These are phyloP conservation scores for Moesziomyces antarcticus DNA, from an alignment of 1,284 basidiomycete genomes.

Conservation along the genomic window DNA sequence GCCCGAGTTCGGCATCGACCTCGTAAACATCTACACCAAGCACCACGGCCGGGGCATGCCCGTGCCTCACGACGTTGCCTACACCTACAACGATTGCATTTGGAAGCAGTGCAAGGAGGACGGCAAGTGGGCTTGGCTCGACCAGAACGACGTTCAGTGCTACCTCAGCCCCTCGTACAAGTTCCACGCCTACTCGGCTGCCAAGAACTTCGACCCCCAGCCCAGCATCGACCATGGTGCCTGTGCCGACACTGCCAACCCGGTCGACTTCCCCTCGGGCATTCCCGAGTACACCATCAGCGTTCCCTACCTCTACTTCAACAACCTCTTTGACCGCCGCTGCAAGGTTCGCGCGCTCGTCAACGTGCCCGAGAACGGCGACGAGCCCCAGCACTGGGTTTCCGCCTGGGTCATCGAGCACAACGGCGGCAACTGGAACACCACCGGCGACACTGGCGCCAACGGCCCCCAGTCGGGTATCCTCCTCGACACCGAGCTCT, in stretches of 20 bases:
- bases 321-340: slow-evolving; percentile 43
- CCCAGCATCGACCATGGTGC: slow-evolving; percentile 6
- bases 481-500: slow-evolving; percentile 30
- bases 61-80: slow-evolving; percentile 15
- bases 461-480: slow-evolving; percentile 15
- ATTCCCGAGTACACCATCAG: slow-evolving; percentile 24
- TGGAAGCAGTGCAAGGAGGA: slow-evolving; percentile 13
- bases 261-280: slow-evolving; percentile 9
- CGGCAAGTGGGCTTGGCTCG: slow-evolving; percentile 12
- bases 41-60: slow-evolving; percentile 14
- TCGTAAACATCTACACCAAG: slow-evolving; percentile 17
- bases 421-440: slow-evolving; percentile 20
- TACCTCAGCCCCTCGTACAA: slow-evolving; percentile 34
- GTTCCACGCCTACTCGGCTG: slow-evolving; percentile 30
- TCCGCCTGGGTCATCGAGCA: slow-evolving; percentile 35
- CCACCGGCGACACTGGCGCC: slow-evolving; percentile 1
- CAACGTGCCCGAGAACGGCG: slow-evolving; percentile 38
- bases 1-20: slow-evolving; percentile 16
- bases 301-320: slow-evolving; percentile 37
- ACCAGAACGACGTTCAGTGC: slow-evolving; percentile 36
- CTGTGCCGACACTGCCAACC: slow-evolving; percentile 22
- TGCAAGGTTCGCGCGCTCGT: slow-evolving; percentile 46
- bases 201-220: slow-evolving; percentile 10
- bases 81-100: slow-evolving; percentile 18
- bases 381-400: slow-evolving; percentile 28